Evolutionary conservation across 2,329 filamentous ascomycete genomes (phyloP).

Genomic region (Hypoxylon sp.): DNA sequence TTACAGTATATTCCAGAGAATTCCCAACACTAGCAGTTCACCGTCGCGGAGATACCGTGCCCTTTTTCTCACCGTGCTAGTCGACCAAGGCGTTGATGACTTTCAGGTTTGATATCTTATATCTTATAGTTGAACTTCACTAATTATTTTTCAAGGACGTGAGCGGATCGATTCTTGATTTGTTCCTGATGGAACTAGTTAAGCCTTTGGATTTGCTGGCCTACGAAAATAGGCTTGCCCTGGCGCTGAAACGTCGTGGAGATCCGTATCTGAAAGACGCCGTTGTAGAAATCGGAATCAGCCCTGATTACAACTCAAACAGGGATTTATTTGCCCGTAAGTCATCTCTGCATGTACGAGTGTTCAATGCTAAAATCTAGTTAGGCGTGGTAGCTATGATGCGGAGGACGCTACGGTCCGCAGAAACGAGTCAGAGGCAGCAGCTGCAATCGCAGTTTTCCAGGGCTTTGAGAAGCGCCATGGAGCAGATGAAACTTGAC

Average conservation of each 20-base stretch:
- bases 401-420: conserved; percentile 61
- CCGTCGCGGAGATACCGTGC: conserved; percentile 60
- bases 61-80: conserved; percentile 65
- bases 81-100: conserved; percentile 61
- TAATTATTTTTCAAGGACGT: conserved; percentile 52
- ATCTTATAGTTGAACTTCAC: not conserved
- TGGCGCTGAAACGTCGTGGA: conserved; percentile 58
- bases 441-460: conserved; percentile 57
- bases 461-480: conserved; percentile 59
- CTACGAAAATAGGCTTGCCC: conserved; percentile 64
- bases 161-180: conserved; percentile 59
- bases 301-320: conserved; percentile 63
- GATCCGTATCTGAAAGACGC: conserved; percentile 60
- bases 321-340: conserved; percentile 62
- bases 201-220: conserved; percentile 61
- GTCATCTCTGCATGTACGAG: conserved; percentile 25
- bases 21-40: conserved; percentile 56
- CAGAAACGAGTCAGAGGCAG: conserved; percentile 53
- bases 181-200: conserved; percentile 66
- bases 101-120: conserved; percentile 54
- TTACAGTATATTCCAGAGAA: conserved; percentile 63
- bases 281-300: conserved; percentile 53
- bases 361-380: conserved; percentile 25
- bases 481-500: conserved; percentile 68
- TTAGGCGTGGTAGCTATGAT: conserved; percentile 61